Evolutionary conservation across 108 stramenopile species (phyloP).

Genomic region (Skeletonema tropicum): DNA sequence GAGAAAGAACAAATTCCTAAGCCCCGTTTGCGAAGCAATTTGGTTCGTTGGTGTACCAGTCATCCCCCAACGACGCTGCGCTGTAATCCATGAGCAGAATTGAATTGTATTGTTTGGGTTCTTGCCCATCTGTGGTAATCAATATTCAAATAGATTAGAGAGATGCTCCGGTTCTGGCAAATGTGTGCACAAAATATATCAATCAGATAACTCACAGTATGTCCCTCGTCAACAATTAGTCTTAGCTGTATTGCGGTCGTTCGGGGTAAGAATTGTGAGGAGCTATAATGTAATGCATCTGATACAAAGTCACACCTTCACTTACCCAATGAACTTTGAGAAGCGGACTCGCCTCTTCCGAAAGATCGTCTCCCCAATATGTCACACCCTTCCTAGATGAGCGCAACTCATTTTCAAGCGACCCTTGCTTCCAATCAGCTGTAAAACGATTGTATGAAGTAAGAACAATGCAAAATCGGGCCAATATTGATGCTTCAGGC

Average conservation of each 20-base stretch:
- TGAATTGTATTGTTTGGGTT: constrained; percentile 67
- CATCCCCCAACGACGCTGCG: constrained; percentile 81
- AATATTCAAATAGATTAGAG: neutral
- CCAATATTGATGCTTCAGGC: constrained; percentile 62
- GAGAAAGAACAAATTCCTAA: constrained; percentile 62
- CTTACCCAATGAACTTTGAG: constrained; percentile 78
- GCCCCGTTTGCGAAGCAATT: constrained; percentile 49
- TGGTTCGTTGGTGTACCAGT: constrained; percentile 88
- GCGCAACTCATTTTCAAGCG: constrained; percentile 70
- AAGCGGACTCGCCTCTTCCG: constrained; percentile 61
- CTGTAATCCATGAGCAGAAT: constrained; percentile 79
- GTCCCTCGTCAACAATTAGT: constrained; percentile 85
- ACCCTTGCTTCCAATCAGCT: constrained; percentile 81
- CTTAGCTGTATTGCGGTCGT: constrained; percentile 3
- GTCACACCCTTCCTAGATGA: constrained; percentile 30
- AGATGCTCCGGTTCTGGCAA: neutral
- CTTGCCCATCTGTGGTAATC: constrained; percentile 58
- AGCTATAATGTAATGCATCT: no score
- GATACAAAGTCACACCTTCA: neutral
- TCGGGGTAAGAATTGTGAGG: no score
- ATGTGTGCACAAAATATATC: neutral
- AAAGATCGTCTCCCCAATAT: constrained; percentile 26
- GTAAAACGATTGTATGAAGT: constrained; percentile 74
- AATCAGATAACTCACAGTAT: constrained; percentile 31
- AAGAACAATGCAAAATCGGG: constrained; percentile 69